These are phyloP conservation scores for Stentor coeruleus DNA, from an alignment of 73 alveolate genomes.

Conservation along the genomic window DNA sequence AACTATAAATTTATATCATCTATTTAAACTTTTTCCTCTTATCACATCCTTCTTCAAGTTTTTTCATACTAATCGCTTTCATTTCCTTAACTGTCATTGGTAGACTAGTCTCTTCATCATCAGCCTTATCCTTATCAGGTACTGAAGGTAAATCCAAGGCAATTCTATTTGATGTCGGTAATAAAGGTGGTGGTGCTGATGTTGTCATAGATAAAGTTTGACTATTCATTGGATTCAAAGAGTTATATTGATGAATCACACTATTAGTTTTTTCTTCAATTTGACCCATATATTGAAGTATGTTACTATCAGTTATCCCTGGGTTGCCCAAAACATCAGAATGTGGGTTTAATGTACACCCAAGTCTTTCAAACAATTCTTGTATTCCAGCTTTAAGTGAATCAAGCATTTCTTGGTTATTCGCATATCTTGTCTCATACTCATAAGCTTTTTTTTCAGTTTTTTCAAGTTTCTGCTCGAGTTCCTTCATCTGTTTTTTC, in stretches of 20 bases:
- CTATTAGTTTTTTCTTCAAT: slow-evolving; percentile 25
- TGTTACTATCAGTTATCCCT: slow-evolving; percentile 16
- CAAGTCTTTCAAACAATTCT: slow-evolving; percentile 22
- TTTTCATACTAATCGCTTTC: neutral
- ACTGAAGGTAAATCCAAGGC: slow-evolving; percentile 2
- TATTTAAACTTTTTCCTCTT: neutral
- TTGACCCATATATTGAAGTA: slow-evolving; percentile 7
- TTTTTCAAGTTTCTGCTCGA: slow-evolving; percentile 20
- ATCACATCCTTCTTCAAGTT: slow-evolving; percentile 22
- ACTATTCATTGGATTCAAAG: neutral
- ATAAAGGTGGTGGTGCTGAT: slow-evolving; percentile 21
- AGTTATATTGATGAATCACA: neutral
- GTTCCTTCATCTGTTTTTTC: slow-evolving; percentile 33
- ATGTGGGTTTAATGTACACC: neutral
- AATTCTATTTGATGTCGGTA: neutral
- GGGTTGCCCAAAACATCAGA: neutral
- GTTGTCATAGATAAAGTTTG: neutral
- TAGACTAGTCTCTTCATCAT: slow-evolving; percentile 9
- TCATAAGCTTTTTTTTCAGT: slow-evolving; percentile 19
- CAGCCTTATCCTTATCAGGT: slow-evolving; percentile 17
- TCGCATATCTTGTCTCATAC: slow-evolving; percentile 7
- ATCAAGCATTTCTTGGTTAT: neutral
- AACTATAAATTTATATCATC: neutral
- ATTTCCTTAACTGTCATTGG: slow-evolving; percentile 18
- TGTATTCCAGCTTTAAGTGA: slow-evolving; percentile 30